Percentiles rank a stretch among this genome's conserved stretches.
Conservation (phyloP, 2,329 filamentous ascomycete species). For the Cladophialophora chaetospira region DNA sequence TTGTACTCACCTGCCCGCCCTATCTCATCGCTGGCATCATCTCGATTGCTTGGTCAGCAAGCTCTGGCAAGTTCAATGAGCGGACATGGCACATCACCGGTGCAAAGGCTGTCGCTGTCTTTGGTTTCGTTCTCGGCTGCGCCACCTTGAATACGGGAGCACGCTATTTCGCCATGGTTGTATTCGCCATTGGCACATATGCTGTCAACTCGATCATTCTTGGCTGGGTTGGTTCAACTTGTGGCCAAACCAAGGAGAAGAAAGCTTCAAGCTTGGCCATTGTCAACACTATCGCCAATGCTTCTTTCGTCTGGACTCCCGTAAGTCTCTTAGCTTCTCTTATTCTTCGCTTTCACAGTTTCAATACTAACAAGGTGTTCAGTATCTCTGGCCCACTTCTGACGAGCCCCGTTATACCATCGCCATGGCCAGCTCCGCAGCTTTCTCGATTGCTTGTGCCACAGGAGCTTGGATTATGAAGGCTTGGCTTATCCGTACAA, state of each 20-base stretch:
- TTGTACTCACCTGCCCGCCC: conserved; percentile 50
- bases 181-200: conserved; percentile 38
- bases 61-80: conserved; percentile 48
- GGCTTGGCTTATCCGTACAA: conserved; percentile 5
- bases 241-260: conserved; percentile 57
- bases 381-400: conserved; percentile 65
- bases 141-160: conserved; percentile 49
- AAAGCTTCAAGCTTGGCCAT: conserved; percentile 46
- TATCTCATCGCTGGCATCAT: conserved; percentile 36
- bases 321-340: background rate
- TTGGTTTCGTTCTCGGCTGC: conserved; percentile 33
- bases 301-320: conserved; percentile 67
- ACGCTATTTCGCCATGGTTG: conserved; percentile 37
- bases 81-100: conserved; percentile 67
- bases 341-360: background rate
- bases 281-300: conserved; percentile 63
- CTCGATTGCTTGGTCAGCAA: conserved; percentile 25
- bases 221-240: conserved; percentile 52
- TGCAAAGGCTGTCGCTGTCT: conserved; percentile 63
- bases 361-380: too few species aligned
- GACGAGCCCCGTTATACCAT: conserved; percentile 42
- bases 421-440: conserved; percentile 12
- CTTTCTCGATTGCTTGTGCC: conserved; percentile 9
- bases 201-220: conserved; percentile 45
- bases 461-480: conserved; percentile 15